Evolutionary conservation across 176 grass and related monocot genomes (phyloP), one percentile per base, ranked within the genome.

Genomic region (Poa annua): DNA sequence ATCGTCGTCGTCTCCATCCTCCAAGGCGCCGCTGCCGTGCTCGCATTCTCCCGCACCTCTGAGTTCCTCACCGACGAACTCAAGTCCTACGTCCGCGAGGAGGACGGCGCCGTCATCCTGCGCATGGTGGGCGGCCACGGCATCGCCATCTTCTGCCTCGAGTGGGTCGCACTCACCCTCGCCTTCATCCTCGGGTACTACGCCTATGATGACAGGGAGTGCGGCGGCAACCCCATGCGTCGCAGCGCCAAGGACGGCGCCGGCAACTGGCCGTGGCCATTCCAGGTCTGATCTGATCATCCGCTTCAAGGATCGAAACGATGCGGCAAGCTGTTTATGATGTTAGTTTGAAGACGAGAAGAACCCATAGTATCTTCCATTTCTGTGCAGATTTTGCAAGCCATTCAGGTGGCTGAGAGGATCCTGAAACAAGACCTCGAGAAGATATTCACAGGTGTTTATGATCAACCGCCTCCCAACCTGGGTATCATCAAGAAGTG

Each of bases 111-210:
- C 49, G 88, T 99, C 78, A 99, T 99, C n/a, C n/a, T n/a, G n/a
- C n/a, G n/a, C n/a, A n/a, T n/a, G n/a, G n/a, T n/a, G n/a, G n/a
- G n/a, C n/a, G n/a, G n/a, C n/a, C n/a, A n/a, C n/a, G n/a, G 93
- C 69, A 67, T 99, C 66, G 86, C 87, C 86, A 87, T 99, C 68
- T 99, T 99, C 93, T 93, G 91, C 78, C 80, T 99, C 66, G 97
- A 99, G 84, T 99, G 97, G 97, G 83, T 92, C 38, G 80, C n/a
- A n/a, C n/a, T n/a, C n/a, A n/a, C 93, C 39, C 88, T 99, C 82
- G 97, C 97, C 11, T 99, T 99, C 85, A 89, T 99, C 21, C 84
- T 99, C 55, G 49, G 97, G 80, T 99, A 95, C 93, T 86, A 93
- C 57, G 83, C 84, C 5, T 91, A 90, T 55, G 89, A 91, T 25